Evolutionary conservation across 176 grass and related monocot species (phyloP).

Genomic region (Triticum turgidum): DNA sequence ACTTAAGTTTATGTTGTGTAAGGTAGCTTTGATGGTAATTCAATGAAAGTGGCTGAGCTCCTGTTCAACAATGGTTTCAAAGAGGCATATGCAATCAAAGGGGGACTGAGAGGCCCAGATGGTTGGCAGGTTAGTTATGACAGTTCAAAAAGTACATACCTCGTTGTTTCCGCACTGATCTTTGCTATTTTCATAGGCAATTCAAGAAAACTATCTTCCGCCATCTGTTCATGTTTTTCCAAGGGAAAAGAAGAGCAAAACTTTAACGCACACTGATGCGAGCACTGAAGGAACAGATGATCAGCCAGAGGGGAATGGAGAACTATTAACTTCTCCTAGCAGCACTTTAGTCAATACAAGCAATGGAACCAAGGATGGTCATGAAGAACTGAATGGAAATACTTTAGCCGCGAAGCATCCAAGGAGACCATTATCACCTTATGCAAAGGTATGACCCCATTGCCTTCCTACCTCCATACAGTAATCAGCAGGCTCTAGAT

Average conservation of each 20-base stretch:
- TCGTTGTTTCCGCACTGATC: slow-evolving; percentile 1
- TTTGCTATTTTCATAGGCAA: slow-evolving; percentile 35
- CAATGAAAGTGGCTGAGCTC: slow-evolving; percentile 83
- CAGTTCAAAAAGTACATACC: neutral
- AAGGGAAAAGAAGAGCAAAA: slow-evolving; percentile 46
- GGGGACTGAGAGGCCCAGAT: slow-evolving; percentile 82
- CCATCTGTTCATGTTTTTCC: slow-evolving; percentile 74
- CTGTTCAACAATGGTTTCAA: slow-evolving; percentile 88
- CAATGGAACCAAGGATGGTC: slow-evolving; percentile 26
- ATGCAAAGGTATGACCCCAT: slow-evolving; percentile 54
- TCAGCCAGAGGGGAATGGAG: slow-evolving; percentile 28
- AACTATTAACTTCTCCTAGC: slow-evolving; percentile 32
- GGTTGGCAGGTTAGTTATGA: slow-evolving; percentile 75
- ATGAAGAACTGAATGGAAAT: slow-evolving; percentile 21
- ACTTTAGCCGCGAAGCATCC: slow-evolving; percentile 14
- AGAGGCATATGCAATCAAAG: slow-evolving; percentile 87
- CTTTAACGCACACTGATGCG: slow-evolving; percentile 24
- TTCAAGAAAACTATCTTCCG: slow-evolving; percentile 83
- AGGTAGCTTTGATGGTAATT: slow-evolving; percentile 98
- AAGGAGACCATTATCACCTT: slow-evolving; percentile 47
- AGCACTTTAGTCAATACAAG: slow-evolving; percentile 10
- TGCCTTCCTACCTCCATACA: neutral
- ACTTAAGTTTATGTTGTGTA: slow-evolving; percentile 55
- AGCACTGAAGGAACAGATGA: slow-evolving; percentile 32
- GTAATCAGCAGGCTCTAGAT: neutral